Evolutionary conservation across 352 stramenopile species (phyloP).

Genomic region (Pythium dissimile): DNA sequence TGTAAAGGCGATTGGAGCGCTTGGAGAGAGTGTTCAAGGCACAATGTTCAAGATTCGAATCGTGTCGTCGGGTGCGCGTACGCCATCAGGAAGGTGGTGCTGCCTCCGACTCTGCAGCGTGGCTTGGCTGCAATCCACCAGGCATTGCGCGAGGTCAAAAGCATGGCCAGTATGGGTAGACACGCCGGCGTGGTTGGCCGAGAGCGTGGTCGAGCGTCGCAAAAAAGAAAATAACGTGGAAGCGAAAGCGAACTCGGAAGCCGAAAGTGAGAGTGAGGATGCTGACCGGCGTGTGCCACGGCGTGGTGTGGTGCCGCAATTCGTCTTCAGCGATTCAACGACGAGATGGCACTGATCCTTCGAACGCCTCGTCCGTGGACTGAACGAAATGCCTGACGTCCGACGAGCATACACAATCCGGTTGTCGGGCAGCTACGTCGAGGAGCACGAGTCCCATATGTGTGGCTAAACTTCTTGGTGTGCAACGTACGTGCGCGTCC

Average conservation of each 20-base stretch:
- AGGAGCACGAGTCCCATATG: slow-evolving; percentile 89
- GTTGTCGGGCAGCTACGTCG: slow-evolving; percentile 66
- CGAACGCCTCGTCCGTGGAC: slow-evolving; percentile 76
- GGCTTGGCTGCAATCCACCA: slow-evolving; percentile 50
- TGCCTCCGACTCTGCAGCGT: slow-evolving; percentile 38
- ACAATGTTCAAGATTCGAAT: slow-evolving; percentile 74
- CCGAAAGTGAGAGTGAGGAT: slow-evolving; percentile 19
- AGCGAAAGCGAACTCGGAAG: slow-evolving; percentile 14
- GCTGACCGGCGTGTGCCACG: slow-evolving; percentile 69
- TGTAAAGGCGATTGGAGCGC: slow-evolving; percentile 57
- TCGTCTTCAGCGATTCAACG: slow-evolving; percentile 56
- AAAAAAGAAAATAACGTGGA: neutral
- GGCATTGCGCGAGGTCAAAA: slow-evolving; percentile 67
- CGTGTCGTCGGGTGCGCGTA: slow-evolving; percentile 69
- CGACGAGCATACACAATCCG: slow-evolving; percentile 70
- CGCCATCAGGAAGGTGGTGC: slow-evolving; percentile 72
- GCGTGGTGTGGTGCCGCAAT: slow-evolving; percentile 72
- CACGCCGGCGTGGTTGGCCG: slow-evolving; percentile 67
- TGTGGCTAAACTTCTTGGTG: slow-evolving; percentile 79
- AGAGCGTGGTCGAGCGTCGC: slow-evolving; percentile 24
- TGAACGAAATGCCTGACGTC: slow-evolving; percentile 47
- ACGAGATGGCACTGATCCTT: slow-evolving; percentile 70
- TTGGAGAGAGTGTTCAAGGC: slow-evolving; percentile 75
- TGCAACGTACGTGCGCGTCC: slow-evolving; percentile 56
- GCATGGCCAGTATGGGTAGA: slow-evolving; percentile 65